These are phyloP conservation scores for Apophysomyces trapeziformis DNA, from an alignment of 371 early-diverging fungal species.

Conservation along the genomic window DNA sequence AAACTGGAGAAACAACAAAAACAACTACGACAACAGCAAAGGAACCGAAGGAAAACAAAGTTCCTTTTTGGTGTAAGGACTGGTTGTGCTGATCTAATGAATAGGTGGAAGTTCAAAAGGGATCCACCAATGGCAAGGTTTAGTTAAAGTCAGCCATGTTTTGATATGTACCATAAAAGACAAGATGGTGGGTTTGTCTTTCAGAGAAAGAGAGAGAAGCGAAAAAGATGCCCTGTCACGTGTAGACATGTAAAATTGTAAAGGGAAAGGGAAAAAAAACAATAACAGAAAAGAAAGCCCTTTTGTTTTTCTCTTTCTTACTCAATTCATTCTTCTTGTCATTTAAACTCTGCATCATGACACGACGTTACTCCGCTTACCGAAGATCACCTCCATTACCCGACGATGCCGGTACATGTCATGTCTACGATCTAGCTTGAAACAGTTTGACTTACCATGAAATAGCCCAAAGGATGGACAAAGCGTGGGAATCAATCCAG, in stretches of 20 bases:
- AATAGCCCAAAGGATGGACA: constrained; percentile 63
- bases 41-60: not conserved
- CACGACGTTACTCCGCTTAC: constrained; percentile 21
- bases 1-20: no score
- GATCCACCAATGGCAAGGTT: not conserved
- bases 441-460: not conserved
- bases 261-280: constrained; percentile 2
- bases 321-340: not conserved
- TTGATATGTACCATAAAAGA: constrained; percentile 8
- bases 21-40: not conserved
- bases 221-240: not conserved
- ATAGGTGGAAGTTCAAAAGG: not conserved
- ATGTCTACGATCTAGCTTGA: not conserved
- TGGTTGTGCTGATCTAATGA: not conserved
- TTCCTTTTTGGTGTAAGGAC: not conserved
- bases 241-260: constrained; percentile 4
- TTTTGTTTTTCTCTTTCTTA: not conserved
- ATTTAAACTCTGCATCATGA: not conserved
- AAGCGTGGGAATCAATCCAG: constrained; percentile 86
- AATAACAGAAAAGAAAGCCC: not conserved
- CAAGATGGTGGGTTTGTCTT: not conserved
- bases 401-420: constrained; percentile 50
- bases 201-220: no score
- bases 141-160: constrained; percentile 1
- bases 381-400: constrained; percentile 42